These are phyloP conservation scores for Serendipita indica DNA, from an alignment of 768 basidiomycete species.

Conservation along the genomic window DNA sequence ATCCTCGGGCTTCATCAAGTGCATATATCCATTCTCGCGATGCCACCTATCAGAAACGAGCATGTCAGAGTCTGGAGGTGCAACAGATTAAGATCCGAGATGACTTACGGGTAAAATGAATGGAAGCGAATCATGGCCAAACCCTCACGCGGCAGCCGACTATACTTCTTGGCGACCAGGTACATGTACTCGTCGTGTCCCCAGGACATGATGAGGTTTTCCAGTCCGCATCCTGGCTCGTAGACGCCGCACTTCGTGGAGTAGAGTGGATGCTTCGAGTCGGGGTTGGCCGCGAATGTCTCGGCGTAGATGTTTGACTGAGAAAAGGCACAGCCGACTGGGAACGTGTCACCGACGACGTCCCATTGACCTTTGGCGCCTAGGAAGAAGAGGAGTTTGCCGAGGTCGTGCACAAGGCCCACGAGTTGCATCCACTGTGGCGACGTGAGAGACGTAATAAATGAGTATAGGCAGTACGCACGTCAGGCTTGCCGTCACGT, in stretches of 20 bases:
- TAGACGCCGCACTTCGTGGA: slow-evolving; percentile 65
- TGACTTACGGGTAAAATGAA: slow-evolving; percentile 70
- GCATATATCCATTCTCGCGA: slow-evolving; percentile 68
- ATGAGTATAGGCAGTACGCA: neutral
- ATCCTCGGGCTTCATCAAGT: slow-evolving; percentile 50
- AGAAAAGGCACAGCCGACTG: slow-evolving; percentile 76
- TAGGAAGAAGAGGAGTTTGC: slow-evolving; percentile 73
- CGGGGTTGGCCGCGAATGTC: slow-evolving; percentile 62
- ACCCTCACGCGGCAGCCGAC: slow-evolving; percentile 61
- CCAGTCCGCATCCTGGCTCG: slow-evolving; percentile 61
- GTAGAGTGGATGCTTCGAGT: slow-evolving; percentile 47
- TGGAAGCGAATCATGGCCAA: slow-evolving; percentile 90
- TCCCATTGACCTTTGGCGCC: slow-evolving; percentile 88
- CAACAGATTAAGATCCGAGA: neutral
- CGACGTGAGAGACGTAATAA: neutral
- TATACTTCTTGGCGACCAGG: slow-evolving; percentile 68
- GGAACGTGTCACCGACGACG: slow-evolving; percentile 74
- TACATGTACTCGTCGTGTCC: slow-evolving; percentile 72
- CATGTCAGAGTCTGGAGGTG: neutral
- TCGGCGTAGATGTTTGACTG: slow-evolving; percentile 72
- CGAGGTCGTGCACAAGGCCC: slow-evolving; percentile 78
- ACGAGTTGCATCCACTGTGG: slow-evolving; percentile 34
- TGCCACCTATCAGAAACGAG: slow-evolving; percentile 45
- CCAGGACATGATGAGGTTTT: slow-evolving; percentile 80
- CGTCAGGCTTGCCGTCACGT: slow-evolving; percentile 69